Evolutionary conservation across 768 basidiomycete genomes (phyloP), one percentile per base, ranked within the genome.

Genomic region (Amylocystis lapponica): DNA sequence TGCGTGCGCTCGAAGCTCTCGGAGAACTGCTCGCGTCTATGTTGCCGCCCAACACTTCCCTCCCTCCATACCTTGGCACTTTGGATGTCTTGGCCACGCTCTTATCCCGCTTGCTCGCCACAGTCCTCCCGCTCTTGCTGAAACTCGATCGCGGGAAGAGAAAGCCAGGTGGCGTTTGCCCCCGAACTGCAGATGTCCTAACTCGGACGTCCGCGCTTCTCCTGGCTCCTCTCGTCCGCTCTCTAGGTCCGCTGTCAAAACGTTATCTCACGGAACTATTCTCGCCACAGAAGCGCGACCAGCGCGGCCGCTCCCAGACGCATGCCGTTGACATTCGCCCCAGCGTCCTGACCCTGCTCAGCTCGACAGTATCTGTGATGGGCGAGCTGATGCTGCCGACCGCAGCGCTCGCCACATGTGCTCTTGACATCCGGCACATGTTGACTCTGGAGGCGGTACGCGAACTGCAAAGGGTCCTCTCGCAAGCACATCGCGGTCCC

Each of bases 401-500:
- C 31, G 10, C 11, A 37, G 30, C 23, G 23, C 33, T 5, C 20
- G 27, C 41, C 17, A 43, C 1, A 36, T 47, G 44, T 51, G 36
- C 25, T 23, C 10, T 14, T 27, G 31, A 34, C 27, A 43, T 37
- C 53, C 56, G 30, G 46, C 33, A 44, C 36, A 41, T 65, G 63
- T 46, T 67, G n/a, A 60, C 67, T 22, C 48, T 74, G 47, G 64
- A 64, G 45, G 59, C 65, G 9, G 48, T 70, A 27, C 65, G 65
- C 29, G 67, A 74, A 47, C 53, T 77, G 5, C 37, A 27, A 35
- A 36, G 29, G 32, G 38, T 52, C 20, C 54, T 46, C 36, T 6
- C 37, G 37, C 10, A 38, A 9, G 22, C 16, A 38, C 36, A 23
- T 6, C 36, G 23, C 19, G 9, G 34, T 9, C 17, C 19, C 14